Evolutionary conservation across 176 grass and related monocot species (phyloP).

Genomic region (Echinochloa phyllopogon): DNA sequence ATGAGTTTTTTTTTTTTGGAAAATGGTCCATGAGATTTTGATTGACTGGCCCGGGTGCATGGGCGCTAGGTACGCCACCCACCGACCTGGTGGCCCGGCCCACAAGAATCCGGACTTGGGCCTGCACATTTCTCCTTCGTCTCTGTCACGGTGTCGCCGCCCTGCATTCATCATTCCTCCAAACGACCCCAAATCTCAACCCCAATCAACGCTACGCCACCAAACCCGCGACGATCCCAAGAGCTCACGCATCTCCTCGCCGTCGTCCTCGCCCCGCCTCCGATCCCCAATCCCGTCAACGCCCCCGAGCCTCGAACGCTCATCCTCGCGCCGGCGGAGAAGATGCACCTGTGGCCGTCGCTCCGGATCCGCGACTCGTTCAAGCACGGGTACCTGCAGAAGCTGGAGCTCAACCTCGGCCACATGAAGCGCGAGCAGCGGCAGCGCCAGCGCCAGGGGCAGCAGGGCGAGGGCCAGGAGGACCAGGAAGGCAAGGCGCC

Average conservation of each 20-base stretch:
- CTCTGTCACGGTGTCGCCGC: neutral
- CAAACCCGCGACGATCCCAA: conserved; percentile 24
- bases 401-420: conserved; percentile 81
- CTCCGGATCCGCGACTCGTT: conserved; percentile 84
- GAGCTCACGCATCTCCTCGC: conserved; percentile 14
- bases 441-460: conserved; percentile 16
- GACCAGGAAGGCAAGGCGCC: conserved; percentile 39
- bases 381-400: conserved; percentile 74
- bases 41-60: no score
- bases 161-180: neutral
- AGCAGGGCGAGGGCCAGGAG: conserved; percentile 14
- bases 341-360: conserved; percentile 97
- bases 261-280: neutral
- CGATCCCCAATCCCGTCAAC: neutral
- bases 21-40: no score
- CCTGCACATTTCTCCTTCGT: neutral
- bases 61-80: no score
- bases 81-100: neutral
- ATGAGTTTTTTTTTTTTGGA: no score
- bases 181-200: neutral
- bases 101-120: neutral
- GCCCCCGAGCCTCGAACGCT: neutral
- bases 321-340: conserved; percentile 39
- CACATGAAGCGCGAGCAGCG: conserved; percentile 56
- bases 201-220: conserved; percentile 2